Conservation (phyloP, 2,329 filamentous ascomycete species). For the Aspergillus sp. region DNA sequence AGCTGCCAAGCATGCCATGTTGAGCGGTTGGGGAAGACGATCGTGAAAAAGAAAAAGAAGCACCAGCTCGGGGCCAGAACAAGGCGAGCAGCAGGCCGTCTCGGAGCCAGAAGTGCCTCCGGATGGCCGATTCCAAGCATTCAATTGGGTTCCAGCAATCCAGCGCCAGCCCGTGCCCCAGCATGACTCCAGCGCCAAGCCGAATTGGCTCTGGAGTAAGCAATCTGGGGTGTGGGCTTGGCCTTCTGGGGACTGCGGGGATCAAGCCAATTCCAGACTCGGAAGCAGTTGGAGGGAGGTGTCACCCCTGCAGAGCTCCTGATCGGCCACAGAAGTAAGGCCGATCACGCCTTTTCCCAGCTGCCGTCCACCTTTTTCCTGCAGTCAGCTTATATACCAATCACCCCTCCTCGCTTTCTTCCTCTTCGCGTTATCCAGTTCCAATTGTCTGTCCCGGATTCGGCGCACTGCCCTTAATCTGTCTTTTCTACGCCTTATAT, state of each 20-base stretch:
- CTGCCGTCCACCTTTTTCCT: not conserved
- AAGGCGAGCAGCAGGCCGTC: not conserved
- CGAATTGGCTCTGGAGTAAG: not conserved
- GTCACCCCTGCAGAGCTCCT: not conserved
- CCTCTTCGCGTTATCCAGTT: not conserved
- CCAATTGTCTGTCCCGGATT: not conserved
- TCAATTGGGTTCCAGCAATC: not conserved
- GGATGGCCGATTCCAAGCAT: not conserved
- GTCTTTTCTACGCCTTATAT: too few species aligned
- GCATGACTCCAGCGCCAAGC: not conserved
- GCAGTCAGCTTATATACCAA: not conserved
- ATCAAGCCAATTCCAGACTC: not conserved
- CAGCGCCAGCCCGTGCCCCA: not conserved
- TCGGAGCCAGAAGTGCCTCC: conserved; percentile 1
- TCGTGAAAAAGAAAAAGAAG: not conserved
- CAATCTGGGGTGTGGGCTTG: conserved; percentile 2
- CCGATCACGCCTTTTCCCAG: not conserved
- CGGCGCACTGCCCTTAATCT: not conserved
- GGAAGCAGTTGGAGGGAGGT: not conserved
- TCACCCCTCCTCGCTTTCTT: not conserved
- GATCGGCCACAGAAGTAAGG: conserved; percentile 1
- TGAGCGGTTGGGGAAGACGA: not conserved
- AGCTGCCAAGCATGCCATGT: not conserved
- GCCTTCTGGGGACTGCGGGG: conserved; percentile 2
- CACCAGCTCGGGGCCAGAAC: not conserved